Evolutionary conservation across 129 eudicot genomes (phyloP), one percentile per base, ranked within the genome.

Genomic region (Rutidosis leptorrhynchoides): DNA sequence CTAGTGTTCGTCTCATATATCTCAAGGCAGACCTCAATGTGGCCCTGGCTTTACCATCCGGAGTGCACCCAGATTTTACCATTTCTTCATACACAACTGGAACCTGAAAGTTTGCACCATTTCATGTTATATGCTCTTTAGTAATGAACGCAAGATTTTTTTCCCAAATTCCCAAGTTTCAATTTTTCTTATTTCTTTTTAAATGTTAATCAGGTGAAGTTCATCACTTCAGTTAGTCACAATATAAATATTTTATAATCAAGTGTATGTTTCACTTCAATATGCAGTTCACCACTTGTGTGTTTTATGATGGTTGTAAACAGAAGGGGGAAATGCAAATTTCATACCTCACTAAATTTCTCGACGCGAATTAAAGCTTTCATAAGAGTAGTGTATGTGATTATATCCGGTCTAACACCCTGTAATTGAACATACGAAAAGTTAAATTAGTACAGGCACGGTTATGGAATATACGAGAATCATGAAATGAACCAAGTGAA

Each of bases 381-480:
- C 98, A 92, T 92, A 19, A 92, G 95, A 49, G 98, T 92, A 54
- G 96, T 92, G 76, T 85, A 92, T 12, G 98, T 92, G 32, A 92
- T 89, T 62, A 88, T 88, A 82, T 92, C 98, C 19, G 98, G 96
- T 75, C 83, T 88, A 77, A 88, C 49, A 53, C 86, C 87, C 98
- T 92, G 91, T 72, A 78, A 67, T 27, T 42, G 23, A 22, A 54
- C 23, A 71, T 1, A 54, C 45, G 12, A 52, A 28, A 19, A 73
- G 0, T 1, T 9, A 60, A 30, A 42, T 64, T 53, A 48, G 69
- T 22, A 19, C 9, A 27, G n/a, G 9, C 62, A 40, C 4, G 2
- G 21, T 32, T 21, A 15, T 9, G 8, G n/a, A n/a, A 14, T 35
- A 14, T 35, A 56, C 15, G 26, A 30, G 29, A 51, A 54, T 71